Base-by-base conservation (phyloP, 108 stramenopile species). In the Stephanodiscus minutulus region DNA sequence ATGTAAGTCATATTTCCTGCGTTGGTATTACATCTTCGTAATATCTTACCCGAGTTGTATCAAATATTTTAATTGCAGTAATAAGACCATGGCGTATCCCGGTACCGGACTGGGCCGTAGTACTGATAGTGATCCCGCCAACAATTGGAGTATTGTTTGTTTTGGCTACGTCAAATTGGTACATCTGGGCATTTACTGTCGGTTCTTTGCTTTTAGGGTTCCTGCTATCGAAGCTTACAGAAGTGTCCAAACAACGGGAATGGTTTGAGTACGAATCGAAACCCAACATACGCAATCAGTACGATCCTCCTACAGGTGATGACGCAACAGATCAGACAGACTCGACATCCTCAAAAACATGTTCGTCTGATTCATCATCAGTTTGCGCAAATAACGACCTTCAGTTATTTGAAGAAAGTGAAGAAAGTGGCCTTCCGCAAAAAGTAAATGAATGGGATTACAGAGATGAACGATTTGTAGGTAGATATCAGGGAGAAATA, bases 91-190 rank as follows among this genome's bases (percentile, higher is more conserved):
- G 72, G n/a, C 79, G 79, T 29, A 72, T 81, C 9, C 79, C 79
- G 25, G 49, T 76, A n/a, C 79, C 79, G 5, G 79, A 81, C 64
- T 81, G 79, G 79, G 79, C 70, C 43, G 78, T 71, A 21, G 66
- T 72, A 10, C 43, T 79, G 24, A 27, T 79, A 25, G 78, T 64
- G 13, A 61, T 79, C 25, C 78, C 78, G 18, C 78, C 78, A 56
- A 72, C 64, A 27, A 36, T 73, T 5, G 78, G 71, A 13, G 72
- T 72, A 47, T 53, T 79, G 7, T 28, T 59, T 8, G 68, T 79
- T 25, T 56, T 56, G 17, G 55, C 55, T 17, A 56, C 55, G 31
- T 56, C 55, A 56, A 79, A 72, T 61, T 79, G 78, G 78, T 72
- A 72, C 61, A 71, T 79, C 17, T 79, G 68, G 47, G 13, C 68